Percentiles rank a stretch among this genome's conserved stretches.
Evolutionary conservation across 768 basidiomycete species (phyloP).

Genomic region (Phanerochaete carnosa): DNA sequence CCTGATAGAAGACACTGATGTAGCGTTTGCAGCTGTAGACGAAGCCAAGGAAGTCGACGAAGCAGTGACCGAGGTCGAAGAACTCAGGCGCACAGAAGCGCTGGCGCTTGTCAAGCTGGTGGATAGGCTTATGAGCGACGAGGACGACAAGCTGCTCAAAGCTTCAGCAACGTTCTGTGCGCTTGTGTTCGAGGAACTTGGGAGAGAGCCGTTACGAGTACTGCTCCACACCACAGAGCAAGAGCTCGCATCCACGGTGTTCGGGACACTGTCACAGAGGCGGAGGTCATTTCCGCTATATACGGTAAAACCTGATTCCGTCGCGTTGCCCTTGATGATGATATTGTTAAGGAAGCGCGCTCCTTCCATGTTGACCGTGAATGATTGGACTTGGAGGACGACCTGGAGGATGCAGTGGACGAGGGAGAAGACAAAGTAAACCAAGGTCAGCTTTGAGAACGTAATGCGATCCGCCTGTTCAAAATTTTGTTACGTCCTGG

Average conservation of each 20-base stretch:
- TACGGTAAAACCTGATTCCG: slow-evolving; percentile 49
- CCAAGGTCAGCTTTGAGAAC: slow-evolving; percentile 58
- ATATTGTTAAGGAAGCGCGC: slow-evolving; percentile 50
- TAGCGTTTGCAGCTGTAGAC: neutral
- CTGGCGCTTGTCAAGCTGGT: neutral
- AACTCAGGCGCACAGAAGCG: neutral
- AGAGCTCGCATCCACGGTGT: slow-evolving; percentile 23
- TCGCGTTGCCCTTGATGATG: slow-evolving; percentile 45
- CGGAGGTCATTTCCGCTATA: slow-evolving; percentile 42
- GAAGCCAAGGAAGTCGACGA: neutral
- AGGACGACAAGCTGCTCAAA: neutral
- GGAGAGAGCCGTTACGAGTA: slow-evolving; percentile 11
- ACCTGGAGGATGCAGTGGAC: slow-evolving; percentile 67
- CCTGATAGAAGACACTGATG: neutral
- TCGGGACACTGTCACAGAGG: slow-evolving; percentile 55
- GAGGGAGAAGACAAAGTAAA: slow-evolving; percentile 67
- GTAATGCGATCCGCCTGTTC: slow-evolving; percentile 51
- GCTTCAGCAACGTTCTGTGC: neutral
- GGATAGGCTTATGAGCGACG: slow-evolving; percentile 2
- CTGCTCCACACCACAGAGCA: slow-evolving; percentile 61
- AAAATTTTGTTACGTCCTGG: neutral
- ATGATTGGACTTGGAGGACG: slow-evolving; percentile 63
- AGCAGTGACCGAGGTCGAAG: neutral
- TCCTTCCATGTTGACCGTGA: slow-evolving; percentile 59
- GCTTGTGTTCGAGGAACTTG: neutral